Evolutionary conservation across 495 filamentous ascomycete genomes (phyloP).

Genomic region (Tuber microsphaerosporum): DNA sequence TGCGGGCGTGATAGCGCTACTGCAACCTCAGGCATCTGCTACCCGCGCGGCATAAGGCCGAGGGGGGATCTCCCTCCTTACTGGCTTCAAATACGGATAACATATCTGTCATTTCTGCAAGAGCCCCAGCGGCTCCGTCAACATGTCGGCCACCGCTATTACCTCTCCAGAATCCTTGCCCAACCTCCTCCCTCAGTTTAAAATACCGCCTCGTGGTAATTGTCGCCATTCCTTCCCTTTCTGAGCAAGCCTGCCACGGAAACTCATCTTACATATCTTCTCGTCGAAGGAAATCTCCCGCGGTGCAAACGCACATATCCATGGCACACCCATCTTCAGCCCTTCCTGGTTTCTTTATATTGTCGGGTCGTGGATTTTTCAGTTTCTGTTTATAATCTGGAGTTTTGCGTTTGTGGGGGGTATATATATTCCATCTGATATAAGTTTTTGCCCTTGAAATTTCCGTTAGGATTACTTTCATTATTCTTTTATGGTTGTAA

Average conservation of each 20-base stretch:
- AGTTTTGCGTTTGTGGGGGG: too few relatives aligned
- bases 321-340: background rate
- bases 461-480: too few relatives aligned
- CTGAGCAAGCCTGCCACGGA: background rate
- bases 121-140: background rate
- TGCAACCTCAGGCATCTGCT: background rate
- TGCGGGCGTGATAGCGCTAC: background rate
- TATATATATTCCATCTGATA: too few relatives aligned
- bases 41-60: background rate
- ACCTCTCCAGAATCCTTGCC: background rate
- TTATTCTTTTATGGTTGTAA: background rate
- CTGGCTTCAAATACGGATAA: background rate
- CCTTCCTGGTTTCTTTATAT: background rate
- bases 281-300: too few relatives aligned
- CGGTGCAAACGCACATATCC: background rate
- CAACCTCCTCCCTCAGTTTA: background rate
- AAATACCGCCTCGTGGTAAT: background rate
- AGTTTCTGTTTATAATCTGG: too few relatives aligned
- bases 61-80: background rate
- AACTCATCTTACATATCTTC: background rate
- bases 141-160: background rate
- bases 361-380: too few relatives aligned
- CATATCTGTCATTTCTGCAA: too few relatives aligned
- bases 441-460: too few relatives aligned
- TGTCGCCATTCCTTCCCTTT: background rate